These are phyloP conservation scores for Brassica incana DNA, from an alignment of 345 rosid genomes.

Conservation along the genomic window DNA sequence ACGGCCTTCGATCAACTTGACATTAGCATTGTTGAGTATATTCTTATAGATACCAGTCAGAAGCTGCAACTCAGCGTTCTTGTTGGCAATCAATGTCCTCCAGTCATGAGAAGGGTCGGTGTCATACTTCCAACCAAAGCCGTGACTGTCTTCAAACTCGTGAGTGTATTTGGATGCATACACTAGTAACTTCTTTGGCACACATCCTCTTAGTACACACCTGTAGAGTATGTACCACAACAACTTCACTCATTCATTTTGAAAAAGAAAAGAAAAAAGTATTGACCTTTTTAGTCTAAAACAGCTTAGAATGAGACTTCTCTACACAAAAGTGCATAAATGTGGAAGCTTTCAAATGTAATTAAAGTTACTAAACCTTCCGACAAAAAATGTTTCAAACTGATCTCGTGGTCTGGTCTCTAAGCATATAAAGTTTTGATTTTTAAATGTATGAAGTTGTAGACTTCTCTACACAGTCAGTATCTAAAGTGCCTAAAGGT, in stretches of 20 bases:
- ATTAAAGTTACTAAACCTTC: neutral
- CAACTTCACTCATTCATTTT: neutral
- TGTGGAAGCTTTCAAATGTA: neutral
- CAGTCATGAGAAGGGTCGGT: conserved; percentile 85
- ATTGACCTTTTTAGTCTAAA: neutral
- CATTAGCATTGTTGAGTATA: conserved; percentile 64
- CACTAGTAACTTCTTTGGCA: conserved; percentile 92
- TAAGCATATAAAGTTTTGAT: neutral
- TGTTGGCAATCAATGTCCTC: conserved; percentile 89
- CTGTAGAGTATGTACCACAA: conserved; percentile 34
- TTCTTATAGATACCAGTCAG: conserved; percentile 87
- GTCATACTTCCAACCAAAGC: conserved; percentile 88
- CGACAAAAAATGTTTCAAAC: neutral
- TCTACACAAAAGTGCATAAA: neutral
- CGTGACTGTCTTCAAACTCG: conserved; percentile 90
- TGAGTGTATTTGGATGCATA: conserved; percentile 84
- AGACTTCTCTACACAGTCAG: too few relatives aligned
- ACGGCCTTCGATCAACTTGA: conserved; percentile 84
- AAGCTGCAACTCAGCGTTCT: conserved; percentile 88
- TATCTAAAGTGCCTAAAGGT: neutral
- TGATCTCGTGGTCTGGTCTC: neutral
- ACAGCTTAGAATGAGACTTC: neutral
- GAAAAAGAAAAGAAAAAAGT: neutral
- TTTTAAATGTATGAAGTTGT: too few relatives aligned
- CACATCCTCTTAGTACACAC: conserved; percentile 94